Base-by-base conservation (phyloP, 2,329 filamentous ascomycete species). In the Colletotrichum abscissum region DNA sequence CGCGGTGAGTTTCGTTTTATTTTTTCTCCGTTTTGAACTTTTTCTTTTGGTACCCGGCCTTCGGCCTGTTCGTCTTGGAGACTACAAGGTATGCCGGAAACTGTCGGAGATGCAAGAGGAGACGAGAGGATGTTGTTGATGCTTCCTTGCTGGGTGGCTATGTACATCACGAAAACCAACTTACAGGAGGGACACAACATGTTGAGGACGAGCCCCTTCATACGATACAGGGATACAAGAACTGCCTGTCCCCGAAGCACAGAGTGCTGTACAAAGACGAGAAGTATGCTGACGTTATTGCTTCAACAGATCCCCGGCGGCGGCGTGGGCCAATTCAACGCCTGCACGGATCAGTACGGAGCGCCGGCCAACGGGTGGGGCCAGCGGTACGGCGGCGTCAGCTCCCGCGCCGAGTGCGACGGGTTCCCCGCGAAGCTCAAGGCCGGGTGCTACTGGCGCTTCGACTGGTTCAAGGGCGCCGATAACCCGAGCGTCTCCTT, bases 361-460 rank as follows among this genome's bases (percentile, higher is more conserved):
- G 84, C 86, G 14, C 84, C 84, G 14, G 56, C 82, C 30, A 82
- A 85, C 75, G 86, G 88, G 74, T 89, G 88, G 88, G 90, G 90
- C 73, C 84, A 86, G 67, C 86, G 85, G 71, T 92, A 91, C 80
- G 90, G 90, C 59, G 90, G 90, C 62, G 83, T 91, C 75, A 81
- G 82, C 24, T 85, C 84, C 63, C 83, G 86, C 67, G 81, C 82
- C 63, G 85, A 88, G 38, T 92, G 90, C 81, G 82, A 85, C 73
- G 78, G 79, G 64, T 88, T 90, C 81, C 90, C 90, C 0, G 81
- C 78, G 49, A 82, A 84, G 49, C 84, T 92, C 64, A 87, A 89
- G 82, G 83, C 81, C 11, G 90, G 90, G 9, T 92, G 90, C 82
- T 83, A 87, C 79, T 92, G 90, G 88, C 88, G 90, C 73, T 92